Evolutionary conservation across 768 basidiomycete species (phyloP).

Genomic region (Termitomyces sp.): DNA sequence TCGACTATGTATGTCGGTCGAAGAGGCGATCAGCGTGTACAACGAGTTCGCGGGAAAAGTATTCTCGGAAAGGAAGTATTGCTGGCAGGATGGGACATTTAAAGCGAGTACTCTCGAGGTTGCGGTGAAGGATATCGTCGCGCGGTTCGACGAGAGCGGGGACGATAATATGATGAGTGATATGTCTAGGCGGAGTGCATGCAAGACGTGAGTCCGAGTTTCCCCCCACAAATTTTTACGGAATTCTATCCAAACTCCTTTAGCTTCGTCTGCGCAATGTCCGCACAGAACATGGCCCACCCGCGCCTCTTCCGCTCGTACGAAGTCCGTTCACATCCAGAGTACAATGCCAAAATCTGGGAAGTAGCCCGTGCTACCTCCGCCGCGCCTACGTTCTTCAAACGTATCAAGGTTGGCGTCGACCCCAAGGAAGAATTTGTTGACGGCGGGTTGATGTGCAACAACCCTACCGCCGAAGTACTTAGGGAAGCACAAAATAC

Average conservation of each 20-base stretch:
- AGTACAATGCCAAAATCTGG: conserved; percentile 22
- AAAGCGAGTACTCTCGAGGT: neutral
- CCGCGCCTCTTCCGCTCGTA: conserved; percentile 17
- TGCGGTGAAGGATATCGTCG: conserved; percentile 3
- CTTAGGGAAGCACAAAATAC: neutral
- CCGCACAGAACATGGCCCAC: neutral
- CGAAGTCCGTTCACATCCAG: neutral
- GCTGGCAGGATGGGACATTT: conserved; percentile 5
- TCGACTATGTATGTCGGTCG: conserved; percentile 21
- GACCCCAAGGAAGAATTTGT: conserved; percentile 10
- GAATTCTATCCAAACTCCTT: too few relatives aligned
- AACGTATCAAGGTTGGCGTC: conserved; percentile 15
- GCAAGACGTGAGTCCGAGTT: conserved; percentile 5
- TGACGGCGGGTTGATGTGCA: conserved; percentile 16
- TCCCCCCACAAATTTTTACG: too few relatives aligned
- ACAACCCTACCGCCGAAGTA: conserved; percentile 12
- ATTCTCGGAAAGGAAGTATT: neutral
- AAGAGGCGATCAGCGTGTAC: conserved; percentile 20
- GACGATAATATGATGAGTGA: conserved; percentile 1
- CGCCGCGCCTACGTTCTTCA: conserved; percentile 25
- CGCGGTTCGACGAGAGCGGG: neutral
- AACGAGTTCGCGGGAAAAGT: conserved; percentile 5
- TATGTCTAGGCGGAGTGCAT: neutral
- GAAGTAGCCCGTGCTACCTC: conserved; percentile 27
- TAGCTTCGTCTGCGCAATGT: conserved; percentile 6